phyloP scores from a whole-genome alignment of 495 filamentous ascomycete species.

The Trichoderma parareesei region DNA sequence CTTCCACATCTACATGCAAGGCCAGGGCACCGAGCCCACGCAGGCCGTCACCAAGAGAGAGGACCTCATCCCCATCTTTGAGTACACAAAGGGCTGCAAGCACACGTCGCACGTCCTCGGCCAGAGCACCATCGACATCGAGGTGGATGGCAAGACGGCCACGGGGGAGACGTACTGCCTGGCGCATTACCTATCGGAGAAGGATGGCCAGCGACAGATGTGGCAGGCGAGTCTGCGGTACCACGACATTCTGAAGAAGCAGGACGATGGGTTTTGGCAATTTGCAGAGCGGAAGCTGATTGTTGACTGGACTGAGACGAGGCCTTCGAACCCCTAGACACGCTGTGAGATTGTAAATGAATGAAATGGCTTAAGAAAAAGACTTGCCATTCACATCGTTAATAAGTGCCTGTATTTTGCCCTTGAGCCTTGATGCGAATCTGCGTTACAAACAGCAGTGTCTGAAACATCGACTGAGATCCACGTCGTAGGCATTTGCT shows the following conservation, averaged over 20 bases:
- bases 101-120: not conserved
- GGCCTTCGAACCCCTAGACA: not conserved
- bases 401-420: not conserved
- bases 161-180: not conserved
- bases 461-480: no score
- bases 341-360: not conserved
- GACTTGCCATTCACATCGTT: not conserved
- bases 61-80: not conserved
- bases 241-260: not conserved
- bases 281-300: slow-evolving; percentile 1
- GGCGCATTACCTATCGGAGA: not conserved
- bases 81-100: not conserved
- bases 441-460: no score
- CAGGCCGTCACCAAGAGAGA: not conserved
- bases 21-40: not conserved
- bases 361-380: not conserved
- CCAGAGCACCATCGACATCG: slow-evolving; percentile 4
- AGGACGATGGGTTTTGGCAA: not conserved
- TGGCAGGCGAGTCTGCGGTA: not conserved
- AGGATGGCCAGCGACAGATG: slow-evolving; percentile 1
- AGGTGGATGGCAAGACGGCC: not conserved
- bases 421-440: no score
- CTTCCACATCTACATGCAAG: not conserved
- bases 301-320: slow-evolving; percentile 4
- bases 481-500: no score